Percentiles rank a stretch among this genome's conserved stretches.
These are phyloP conservation scores for Chalciporus chontae DNA, from an alignment of 768 basidiomycete genomes.

Conservation along the genomic window DNA sequence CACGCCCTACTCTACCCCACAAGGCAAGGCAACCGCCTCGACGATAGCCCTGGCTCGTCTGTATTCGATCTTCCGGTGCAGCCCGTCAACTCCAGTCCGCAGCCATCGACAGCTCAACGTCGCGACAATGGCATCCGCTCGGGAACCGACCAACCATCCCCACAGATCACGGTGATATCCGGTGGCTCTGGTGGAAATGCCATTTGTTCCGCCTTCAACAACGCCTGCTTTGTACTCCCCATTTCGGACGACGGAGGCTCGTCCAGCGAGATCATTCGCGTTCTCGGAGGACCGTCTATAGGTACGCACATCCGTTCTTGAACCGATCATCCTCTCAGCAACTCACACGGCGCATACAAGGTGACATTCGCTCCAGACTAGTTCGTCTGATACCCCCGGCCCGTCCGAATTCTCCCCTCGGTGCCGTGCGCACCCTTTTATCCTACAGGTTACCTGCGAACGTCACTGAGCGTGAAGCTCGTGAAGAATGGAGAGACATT, in stretches of 20 bases:
- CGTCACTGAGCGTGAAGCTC: conserved; percentile 68
- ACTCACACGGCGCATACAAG: conserved; percentile 35
- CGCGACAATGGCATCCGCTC: conserved; percentile 2
- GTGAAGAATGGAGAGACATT: conserved; percentile 89
- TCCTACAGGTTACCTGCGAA: conserved; percentile 73
- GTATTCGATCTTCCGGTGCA: conserved; percentile 71
- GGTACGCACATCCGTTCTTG: conserved; percentile 39
- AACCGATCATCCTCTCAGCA: conserved; percentile 9
- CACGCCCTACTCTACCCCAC: conserved; percentile 8
- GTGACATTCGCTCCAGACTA: conserved; percentile 85
- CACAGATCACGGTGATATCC: conserved; percentile 74
- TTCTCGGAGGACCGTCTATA: conserved; percentile 83
- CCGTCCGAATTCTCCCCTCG: conserved; percentile 55
- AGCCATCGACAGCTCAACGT: conserved; percentile 17
- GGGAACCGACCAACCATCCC: conserved; percentile 5
- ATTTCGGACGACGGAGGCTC: conserved; percentile 96
- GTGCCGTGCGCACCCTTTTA: conserved; percentile 73
- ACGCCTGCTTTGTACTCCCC: conserved; percentile 81
- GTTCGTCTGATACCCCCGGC: conserved; percentile 80
- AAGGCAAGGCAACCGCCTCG: conserved; percentile 8
- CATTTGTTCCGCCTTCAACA: conserved; percentile 79
- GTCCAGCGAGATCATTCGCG: conserved; percentile 91
- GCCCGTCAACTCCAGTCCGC: conserved; percentile 14
- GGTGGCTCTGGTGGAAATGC: conserved; percentile 95
- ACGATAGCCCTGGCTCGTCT: conserved; percentile 62